Percentiles rank a stretch among this genome's conserved stretches.
Conservation (phyloP, 208 protist species). For the Trypanosoma conorhini region DNA sequence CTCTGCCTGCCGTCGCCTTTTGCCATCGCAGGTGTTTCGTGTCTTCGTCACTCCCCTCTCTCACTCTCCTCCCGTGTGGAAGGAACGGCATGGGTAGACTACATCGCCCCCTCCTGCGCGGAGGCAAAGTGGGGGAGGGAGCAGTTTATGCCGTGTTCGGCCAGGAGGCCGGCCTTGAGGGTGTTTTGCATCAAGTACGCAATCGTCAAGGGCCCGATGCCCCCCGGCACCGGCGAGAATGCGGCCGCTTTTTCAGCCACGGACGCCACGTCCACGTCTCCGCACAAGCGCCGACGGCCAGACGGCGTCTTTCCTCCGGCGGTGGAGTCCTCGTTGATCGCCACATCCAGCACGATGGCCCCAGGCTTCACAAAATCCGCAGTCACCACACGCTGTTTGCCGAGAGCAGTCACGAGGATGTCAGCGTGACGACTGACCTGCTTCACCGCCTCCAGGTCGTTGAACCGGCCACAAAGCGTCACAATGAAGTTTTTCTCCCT, state of each 20-base stretch:
- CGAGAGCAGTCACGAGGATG: constrained; percentile 93
- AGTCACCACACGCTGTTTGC: constrained; percentile 81
- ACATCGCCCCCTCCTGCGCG: background rate
- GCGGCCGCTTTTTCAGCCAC: constrained; percentile 51
- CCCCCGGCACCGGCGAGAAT: constrained; percentile 96
- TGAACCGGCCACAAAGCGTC: constrained; percentile 89
- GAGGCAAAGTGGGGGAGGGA: constrained; percentile 19
- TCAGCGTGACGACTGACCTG: constrained; percentile 65
- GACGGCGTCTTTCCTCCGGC: background rate
- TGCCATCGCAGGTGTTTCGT: no score
- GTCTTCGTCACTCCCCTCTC: no score
- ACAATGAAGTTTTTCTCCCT: constrained; percentile 87
- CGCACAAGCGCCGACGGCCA: constrained; percentile 42
- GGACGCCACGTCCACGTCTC: constrained; percentile 85
- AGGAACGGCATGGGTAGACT: background rate
- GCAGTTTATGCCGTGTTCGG: constrained; percentile 50
- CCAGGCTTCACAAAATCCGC: constrained; percentile 85
- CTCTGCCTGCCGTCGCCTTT: background rate
- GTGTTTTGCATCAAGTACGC: constrained; percentile 92
- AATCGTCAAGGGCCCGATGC: constrained; percentile 97
- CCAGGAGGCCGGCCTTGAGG: constrained; percentile 56
- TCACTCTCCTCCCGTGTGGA: no score
- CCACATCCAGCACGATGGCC: constrained; percentile 96
- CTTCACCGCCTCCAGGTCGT: constrained; percentile 58
- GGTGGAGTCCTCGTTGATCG: constrained; percentile 83